A percentile compares a stretch with the other conserved stretches of the same genome.
Conservation (phyloP, 2,329 filamentous ascomycete species). For the Thielaviopsis populi region DNA sequence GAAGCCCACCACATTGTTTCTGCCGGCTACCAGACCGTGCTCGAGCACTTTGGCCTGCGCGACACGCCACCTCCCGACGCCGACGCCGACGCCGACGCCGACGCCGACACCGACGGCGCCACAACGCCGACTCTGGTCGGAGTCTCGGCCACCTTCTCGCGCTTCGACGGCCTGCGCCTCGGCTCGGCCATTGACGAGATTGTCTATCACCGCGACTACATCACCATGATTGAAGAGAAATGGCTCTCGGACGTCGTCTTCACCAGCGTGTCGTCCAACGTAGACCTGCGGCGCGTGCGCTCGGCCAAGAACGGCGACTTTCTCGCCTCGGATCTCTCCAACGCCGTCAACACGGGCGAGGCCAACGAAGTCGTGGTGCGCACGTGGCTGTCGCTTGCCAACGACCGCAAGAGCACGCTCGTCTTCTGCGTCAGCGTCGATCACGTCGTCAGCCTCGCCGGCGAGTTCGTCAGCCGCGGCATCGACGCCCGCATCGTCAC, state of each 20-base stretch:
- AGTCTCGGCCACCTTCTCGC: conserved; percentile 66
- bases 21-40: conserved; percentile 55
- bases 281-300: conserved; percentile 58
- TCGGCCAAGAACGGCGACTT: conserved; percentile 52
- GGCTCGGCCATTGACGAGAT: conserved; percentile 85
- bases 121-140: conserved; percentile 56
- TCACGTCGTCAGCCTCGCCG: conserved; percentile 63
- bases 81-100: conserved; percentile 33
- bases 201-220: conserved; percentile 71
- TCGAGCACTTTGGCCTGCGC: conserved; percentile 65
- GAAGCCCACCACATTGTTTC: conserved; percentile 96
- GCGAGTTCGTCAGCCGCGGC: conserved; percentile 59
- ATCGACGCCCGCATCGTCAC: conserved; percentile 81
- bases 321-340: conserved; percentile 58
- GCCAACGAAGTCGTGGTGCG: conserved; percentile 75
- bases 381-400: conserved; percentile 68
- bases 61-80: conserved; percentile 32
- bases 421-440: conserved; percentile 87
- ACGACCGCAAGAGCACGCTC: conserved; percentile 63
- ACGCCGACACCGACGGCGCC: conserved; percentile 27
- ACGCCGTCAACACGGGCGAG: conserved; percentile 64
- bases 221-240: conserved; percentile 63
- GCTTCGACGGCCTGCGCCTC: conserved; percentile 70
- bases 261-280: conserved; percentile 75
- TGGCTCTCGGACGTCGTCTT: conserved; percentile 90